phyloP scores from a whole-genome alignment of 148 eudicot genomes.

The Vaccinium macrocarpon region DNA sequence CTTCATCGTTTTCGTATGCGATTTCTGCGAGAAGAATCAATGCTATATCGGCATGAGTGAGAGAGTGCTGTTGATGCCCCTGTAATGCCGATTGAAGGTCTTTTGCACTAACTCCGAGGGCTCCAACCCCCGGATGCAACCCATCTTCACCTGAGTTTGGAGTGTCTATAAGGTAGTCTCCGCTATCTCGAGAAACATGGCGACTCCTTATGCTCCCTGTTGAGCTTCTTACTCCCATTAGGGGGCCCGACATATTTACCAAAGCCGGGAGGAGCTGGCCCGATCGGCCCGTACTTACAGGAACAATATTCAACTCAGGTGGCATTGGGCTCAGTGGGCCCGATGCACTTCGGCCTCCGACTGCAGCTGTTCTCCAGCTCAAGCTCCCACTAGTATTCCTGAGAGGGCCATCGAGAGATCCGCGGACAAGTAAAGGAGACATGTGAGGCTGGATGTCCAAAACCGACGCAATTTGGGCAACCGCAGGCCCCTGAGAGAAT shows the following conservation, averaged over 20 bases:
- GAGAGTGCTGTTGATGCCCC: constrained; percentile 96
- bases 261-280: constrained; percentile 93
- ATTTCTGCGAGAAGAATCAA: constrained; percentile 94
- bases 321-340: constrained; percentile 96
- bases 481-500: constrained; percentile 88
- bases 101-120: constrained; percentile 80
- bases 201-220: constrained; percentile 96
- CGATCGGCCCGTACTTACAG: constrained; percentile 83
- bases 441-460: constrained; percentile 91
- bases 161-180: constrained; percentile 94
- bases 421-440: constrained; percentile 97
- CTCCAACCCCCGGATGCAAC: constrained; percentile 53
- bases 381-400: constrained; percentile 86
- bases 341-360: constrained; percentile 92
- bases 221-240: constrained; percentile 92
- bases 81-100: constrained; percentile 98
- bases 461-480: constrained; percentile 59
- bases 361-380: constrained; percentile 91
- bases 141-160: constrained; percentile 97
- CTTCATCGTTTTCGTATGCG: constrained; percentile 97
- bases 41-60: constrained; percentile 97
- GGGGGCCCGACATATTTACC: constrained; percentile 98
- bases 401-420: constrained; percentile 90
- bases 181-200: constrained; percentile 96
- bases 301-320: constrained; percentile 81